Conservation (phyloP, 352 stramenopile genomes). For the Globisporangium megalacanthum region DNA sequence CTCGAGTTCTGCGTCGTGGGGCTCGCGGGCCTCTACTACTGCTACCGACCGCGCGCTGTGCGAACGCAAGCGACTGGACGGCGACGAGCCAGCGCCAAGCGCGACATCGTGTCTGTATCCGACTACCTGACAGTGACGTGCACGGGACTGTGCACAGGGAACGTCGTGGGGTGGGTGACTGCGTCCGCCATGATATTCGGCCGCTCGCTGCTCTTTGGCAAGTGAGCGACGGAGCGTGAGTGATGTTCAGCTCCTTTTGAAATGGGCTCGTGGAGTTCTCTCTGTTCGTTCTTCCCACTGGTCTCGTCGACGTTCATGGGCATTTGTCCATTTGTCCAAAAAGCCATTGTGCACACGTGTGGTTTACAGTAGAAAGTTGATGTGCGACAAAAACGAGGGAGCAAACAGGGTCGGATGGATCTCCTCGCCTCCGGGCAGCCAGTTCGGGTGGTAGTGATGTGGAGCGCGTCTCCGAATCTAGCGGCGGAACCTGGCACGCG, state of each 20-base stretch:
- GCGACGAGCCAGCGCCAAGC: constrained; percentile 14
- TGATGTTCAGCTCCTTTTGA: neutral
- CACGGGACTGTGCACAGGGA: constrained; percentile 52
- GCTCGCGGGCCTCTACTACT: constrained; percentile 59
- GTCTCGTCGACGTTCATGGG: neutral
- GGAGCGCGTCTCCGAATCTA: too few species aligned
- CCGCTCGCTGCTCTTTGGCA: constrained; percentile 43
- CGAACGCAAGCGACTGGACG: constrained; percentile 5
- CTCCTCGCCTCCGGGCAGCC: too few species aligned
- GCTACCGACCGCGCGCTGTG: constrained; percentile 19
- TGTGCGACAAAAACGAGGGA: too few species aligned
- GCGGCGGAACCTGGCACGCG: neutral
- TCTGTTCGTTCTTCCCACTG: neutral
- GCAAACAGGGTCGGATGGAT: too few species aligned
- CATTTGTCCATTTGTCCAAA: too few species aligned
- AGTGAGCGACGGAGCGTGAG: neutral
- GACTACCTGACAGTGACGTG: constrained; percentile 66
- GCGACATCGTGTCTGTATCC: constrained; percentile 57
- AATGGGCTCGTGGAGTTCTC: neutral
- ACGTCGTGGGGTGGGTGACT: constrained; percentile 52
- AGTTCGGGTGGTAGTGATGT: too few species aligned
- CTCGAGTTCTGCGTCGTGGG: constrained; percentile 49
- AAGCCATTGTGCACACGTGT: too few species aligned
- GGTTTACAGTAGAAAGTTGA: too few species aligned
- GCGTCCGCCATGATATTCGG: constrained; percentile 51